Conservation (phyloP, 306 rosid species). For the Sicyos baderoa region DNA sequence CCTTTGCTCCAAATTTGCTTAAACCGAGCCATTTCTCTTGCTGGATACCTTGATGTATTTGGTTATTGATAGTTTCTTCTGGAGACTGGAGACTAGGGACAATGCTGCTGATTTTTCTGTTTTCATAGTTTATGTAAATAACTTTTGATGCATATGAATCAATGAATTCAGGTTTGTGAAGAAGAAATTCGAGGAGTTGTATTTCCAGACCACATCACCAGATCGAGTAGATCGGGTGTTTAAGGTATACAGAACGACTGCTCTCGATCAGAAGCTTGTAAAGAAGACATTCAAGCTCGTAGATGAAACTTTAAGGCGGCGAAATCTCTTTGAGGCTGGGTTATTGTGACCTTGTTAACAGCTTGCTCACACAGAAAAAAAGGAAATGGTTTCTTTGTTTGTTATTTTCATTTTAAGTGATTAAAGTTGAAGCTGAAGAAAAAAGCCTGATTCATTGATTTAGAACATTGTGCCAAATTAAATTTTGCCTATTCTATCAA, state of each 20-base stretch:
- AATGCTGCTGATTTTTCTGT: background rate
- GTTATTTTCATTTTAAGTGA: slow-evolving; percentile 3
- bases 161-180: slow-evolving; percentile 68
- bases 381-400: slow-evolving; percentile 4
- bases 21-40: background rate
- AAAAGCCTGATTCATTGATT: slow-evolving; percentile 43
- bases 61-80: too few species aligned
- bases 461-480: too few species aligned
- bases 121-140: background rate
- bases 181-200: slow-evolving; percentile 91
- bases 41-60: too few species aligned
- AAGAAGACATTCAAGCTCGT: slow-evolving; percentile 99
- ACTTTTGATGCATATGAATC: background rate
- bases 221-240: slow-evolving; percentile 87
- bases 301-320: slow-evolving; percentile 82
- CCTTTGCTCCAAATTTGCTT: background rate
- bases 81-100: too few species aligned
- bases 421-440: background rate
- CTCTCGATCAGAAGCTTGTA: slow-evolving; percentile 95
- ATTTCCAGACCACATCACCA: slow-evolving; percentile 80
- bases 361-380: slow-evolving; percentile 17
- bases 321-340: slow-evolving; percentile 93
- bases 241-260: slow-evolving; percentile 86
- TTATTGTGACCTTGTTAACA: slow-evolving; percentile 49
- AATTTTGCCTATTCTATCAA: slow-evolving; percentile 22